Conservation (phyloP, 805 yeast species). For the Spathaspora hagerdaliae region DNA sequence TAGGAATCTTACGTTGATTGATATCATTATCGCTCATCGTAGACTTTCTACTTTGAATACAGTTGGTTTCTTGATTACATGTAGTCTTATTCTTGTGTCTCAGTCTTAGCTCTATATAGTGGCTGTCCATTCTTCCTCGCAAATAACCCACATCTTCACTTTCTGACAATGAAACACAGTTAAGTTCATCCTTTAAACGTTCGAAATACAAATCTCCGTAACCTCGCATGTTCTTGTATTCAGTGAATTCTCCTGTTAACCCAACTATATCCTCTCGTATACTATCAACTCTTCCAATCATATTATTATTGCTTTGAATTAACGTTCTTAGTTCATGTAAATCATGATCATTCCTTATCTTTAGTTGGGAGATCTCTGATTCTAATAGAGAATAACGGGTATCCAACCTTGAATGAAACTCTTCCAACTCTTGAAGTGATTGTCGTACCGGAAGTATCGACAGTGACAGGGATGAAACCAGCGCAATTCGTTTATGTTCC, state of each 20-base stretch:
- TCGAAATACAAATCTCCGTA: neutral
- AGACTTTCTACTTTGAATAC: too few relatives aligned
- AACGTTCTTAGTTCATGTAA: neutral
- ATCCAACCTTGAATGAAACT: constrained; percentile 4
- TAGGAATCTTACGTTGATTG: too few relatives aligned
- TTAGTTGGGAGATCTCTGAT: constrained; percentile 1
- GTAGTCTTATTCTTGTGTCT: neutral
- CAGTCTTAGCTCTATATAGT: neutral
- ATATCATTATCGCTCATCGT: too few relatives aligned
- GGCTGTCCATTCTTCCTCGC: neutral
- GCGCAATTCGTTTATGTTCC: neutral
- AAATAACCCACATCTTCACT: neutral
- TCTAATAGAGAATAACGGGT: constrained; percentile 1
- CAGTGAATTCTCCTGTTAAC: neutral
- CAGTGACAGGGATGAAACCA: neutral
- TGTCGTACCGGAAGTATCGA: constrained; percentile 2
- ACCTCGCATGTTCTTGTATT: neutral
- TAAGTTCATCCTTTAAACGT: neutral
- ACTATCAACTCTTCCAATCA: constrained; percentile 2
- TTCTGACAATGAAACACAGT: neutral
- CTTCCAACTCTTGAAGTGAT: constrained; percentile 8
- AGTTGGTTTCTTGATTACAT: too few relatives aligned
- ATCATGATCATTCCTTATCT: constrained; percentile 3
- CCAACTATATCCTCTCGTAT: constrained; percentile 2
- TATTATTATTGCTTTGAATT: constrained; percentile 2